A percentile compares a stretch with the other conserved stretches of the same genome.
phyloP scores from a whole-genome alignment of 73 alveolate genomes.

The Tetrahymena malaccensis region DNA sequence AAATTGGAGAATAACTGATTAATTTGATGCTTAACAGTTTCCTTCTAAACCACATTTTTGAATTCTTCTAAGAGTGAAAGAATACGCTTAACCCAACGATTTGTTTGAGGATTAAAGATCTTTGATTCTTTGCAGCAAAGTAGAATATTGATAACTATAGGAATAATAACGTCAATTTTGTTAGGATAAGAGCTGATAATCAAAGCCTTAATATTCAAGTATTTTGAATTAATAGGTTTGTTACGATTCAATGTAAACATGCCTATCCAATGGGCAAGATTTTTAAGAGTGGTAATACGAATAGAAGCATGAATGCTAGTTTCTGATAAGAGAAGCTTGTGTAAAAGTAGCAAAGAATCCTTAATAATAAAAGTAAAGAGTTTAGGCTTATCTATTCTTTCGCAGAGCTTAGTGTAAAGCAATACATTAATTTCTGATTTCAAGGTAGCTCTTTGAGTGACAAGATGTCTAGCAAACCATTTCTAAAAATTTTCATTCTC shows the following conservation, averaged over 20 bases:
- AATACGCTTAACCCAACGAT: background rate
- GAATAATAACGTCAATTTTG: background rate
- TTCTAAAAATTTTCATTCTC: slow-evolving; percentile 5
- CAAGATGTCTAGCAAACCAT: slow-evolving; percentile 16
- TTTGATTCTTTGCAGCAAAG: background rate
- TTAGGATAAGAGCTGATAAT: background rate
- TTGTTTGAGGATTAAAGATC: background rate
- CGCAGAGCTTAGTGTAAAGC: background rate
- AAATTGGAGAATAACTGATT: background rate
- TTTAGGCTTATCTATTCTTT: slow-evolving; percentile 9
- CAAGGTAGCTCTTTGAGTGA: slow-evolving; percentile 1
- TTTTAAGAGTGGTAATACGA: background rate
- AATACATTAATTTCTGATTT: background rate
- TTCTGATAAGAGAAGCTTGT: background rate
- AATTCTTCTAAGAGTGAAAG: slow-evolving; percentile 21
- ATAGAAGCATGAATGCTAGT: background rate
- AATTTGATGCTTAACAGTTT: background rate
- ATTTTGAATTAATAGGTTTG: background rate
- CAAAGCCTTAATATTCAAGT: background rate
- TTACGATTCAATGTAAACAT: background rate
- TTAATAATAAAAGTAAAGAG: slow-evolving; percentile 1
- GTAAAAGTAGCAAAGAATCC: slow-evolving; percentile 1
- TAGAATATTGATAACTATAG: background rate
- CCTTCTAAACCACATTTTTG: background rate
- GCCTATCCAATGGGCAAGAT: background rate